A percentile compares a stretch with the other conserved stretches of the same genome.
phyloP scores from a whole-genome alignment of 345 rosid genomes.

The Bruguiera gymnorhiza region DNA sequence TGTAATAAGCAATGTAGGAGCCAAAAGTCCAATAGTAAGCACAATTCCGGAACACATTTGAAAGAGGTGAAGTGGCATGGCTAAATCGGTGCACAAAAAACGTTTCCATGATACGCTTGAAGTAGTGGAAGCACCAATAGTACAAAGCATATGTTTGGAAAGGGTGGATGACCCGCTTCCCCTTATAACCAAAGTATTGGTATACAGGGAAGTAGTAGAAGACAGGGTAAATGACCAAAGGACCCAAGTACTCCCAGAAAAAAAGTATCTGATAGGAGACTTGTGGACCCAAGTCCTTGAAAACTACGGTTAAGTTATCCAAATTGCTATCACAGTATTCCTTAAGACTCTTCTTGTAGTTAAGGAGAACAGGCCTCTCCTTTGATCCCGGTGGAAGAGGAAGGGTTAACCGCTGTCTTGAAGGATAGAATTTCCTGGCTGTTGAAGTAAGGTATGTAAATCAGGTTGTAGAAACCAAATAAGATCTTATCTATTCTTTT shows the following conservation, averaged over 20 bases:
- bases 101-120: slow-evolving; percentile 90
- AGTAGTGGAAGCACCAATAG: slow-evolving; percentile 97
- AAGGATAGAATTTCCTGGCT: slow-evolving; percentile 88
- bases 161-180: slow-evolving; percentile 59
- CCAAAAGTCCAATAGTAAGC: slow-evolving; percentile 95
- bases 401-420: slow-evolving; percentile 92
- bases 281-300: slow-evolving; percentile 95
- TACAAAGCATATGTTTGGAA: slow-evolving; percentile 91
- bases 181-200: slow-evolving; percentile 63
- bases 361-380: slow-evolving; percentile 65
- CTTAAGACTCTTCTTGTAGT: slow-evolving; percentile 62
- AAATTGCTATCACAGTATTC: slow-evolving; percentile 68
- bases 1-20: slow-evolving; percentile 74
- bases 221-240: slow-evolving; percentile 74
- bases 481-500: background rate
- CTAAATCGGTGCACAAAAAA: slow-evolving; percentile 91
- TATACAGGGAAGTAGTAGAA: slow-evolving; percentile 92
- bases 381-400: slow-evolving; percentile 71
- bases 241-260: slow-evolving; percentile 94
- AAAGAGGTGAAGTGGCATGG: slow-evolving; percentile 88
- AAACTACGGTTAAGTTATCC: slow-evolving; percentile 55
- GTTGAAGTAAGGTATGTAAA: slow-evolving; percentile 25
- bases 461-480: slow-evolving; percentile 11
- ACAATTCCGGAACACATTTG: slow-evolving; percentile 90
- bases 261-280: slow-evolving; percentile 90